These are phyloP conservation scores for Arxiozyma slooffiae DNA, from an alignment of 1,139 yeast species.

Conservation along the genomic window DNA sequence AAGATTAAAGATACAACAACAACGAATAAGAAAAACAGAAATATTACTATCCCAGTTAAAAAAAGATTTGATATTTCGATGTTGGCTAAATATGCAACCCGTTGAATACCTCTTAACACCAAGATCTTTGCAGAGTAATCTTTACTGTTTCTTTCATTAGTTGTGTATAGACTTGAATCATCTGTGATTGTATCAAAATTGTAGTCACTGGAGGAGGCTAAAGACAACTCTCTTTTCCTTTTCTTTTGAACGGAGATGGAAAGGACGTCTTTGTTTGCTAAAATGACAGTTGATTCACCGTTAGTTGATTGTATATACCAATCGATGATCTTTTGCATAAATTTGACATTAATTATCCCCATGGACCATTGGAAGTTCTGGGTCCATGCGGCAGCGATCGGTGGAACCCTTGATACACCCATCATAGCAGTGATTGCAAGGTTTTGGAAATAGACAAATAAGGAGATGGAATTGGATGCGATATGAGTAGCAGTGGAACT, in stretches of 20 bases:
- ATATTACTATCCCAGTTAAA: conserved; percentile 76
- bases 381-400: conserved; percentile 97
- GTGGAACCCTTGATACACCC: conserved; percentile 90
- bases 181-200: conserved; percentile 42
- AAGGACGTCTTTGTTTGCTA: conserved; percentile 45
- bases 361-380: conserved; percentile 95
- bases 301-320: conserved; percentile 98
- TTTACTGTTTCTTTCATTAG: conserved; percentile 52
- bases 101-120: conserved; percentile 80
- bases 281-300: conserved; percentile 69
- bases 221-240: conserved; percentile 27
- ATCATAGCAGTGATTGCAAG: conserved; percentile 90
- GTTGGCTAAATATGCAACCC: conserved; percentile 76
- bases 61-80: conserved; percentile 82
- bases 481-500: conserved; percentile 93
- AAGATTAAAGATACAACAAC: conserved; percentile 54
- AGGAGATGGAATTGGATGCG: conserved; percentile 87
- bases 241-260: conserved; percentile 71
- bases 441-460: conserved; percentile 88
- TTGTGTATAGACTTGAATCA: conserved; percentile 52
- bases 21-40: conserved; percentile 68
- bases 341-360: conserved; percentile 73
- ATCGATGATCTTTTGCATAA: conserved; percentile 76
- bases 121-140: conserved; percentile 50
- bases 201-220: conserved; percentile 30